Evolutionary conservation across 2,329 filamentous ascomycete genomes (phyloP).

Genomic region (Colletotrichum euphorbiae): DNA sequence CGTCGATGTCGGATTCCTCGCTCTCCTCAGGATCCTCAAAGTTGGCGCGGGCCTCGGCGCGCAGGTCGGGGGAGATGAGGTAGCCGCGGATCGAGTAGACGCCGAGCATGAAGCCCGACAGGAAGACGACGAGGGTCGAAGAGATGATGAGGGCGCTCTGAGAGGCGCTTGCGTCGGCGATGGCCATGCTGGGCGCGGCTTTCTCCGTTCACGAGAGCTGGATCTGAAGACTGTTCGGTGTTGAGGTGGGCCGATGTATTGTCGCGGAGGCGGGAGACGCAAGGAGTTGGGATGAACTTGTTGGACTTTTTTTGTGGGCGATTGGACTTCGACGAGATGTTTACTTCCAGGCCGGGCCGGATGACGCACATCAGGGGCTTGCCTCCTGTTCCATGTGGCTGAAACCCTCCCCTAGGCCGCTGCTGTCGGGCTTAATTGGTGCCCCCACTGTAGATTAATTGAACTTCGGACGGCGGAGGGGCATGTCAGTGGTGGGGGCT

Average conservation of each 20-base stretch:
- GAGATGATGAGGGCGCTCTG: conserved; percentile 68
- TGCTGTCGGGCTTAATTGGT: conserved; percentile 8
- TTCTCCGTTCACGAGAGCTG: not conserved
- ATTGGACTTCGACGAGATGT: conserved; percentile 23
- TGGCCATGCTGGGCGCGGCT: conserved; percentile 7
- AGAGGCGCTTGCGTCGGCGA: conserved; percentile 16
- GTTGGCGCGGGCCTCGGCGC: conserved; percentile 67
- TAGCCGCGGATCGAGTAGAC: conserved; percentile 76
- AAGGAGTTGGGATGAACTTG: conserved; percentile 28
- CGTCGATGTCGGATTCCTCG: conserved; percentile 76
- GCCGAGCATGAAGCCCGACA: conserved; percentile 85
- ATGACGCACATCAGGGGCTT: conserved; percentile 39
- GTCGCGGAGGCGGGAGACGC: not conserved
- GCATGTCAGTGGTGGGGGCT: conserved; percentile 34
- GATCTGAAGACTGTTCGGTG: not conserved
- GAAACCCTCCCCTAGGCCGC: conserved; percentile 19
- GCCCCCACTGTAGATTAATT: conserved; percentile 23
- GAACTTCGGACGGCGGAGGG: not conserved
- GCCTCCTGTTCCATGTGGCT: conserved; percentile 24
- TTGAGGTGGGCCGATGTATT: not conserved
- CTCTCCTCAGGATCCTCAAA: conserved; percentile 72
- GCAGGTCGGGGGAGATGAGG: conserved; percentile 67
- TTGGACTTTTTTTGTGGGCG: conserved; percentile 27
- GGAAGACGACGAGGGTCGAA: conserved; percentile 78
- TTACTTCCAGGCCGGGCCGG: conserved; percentile 20